Base-by-base conservation (phyloP, 2,329 filamentous ascomycete species). In the Sporothrix brunneoviolacea region DNA sequence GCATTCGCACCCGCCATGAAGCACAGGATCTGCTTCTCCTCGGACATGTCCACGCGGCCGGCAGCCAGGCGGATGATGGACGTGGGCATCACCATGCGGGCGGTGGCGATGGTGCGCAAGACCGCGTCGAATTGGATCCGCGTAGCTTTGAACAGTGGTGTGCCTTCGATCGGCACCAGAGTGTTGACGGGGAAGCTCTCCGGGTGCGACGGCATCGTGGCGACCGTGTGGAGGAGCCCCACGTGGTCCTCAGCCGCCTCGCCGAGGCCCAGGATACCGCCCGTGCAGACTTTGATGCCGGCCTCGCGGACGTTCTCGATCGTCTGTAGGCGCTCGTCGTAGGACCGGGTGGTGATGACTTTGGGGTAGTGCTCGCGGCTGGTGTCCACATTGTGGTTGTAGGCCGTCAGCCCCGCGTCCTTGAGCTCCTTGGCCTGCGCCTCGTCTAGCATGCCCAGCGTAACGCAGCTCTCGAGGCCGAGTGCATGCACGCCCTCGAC, bases 321-420 rank as follows among this genome's bases (percentile, higher is more conserved):
- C 0, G 90, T 95, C 63, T 83, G 75, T 37, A 95, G 73, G 2
- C 90, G 82, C 71, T 95, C 90, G 61, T 95, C 90, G 68, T 95
- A 95, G 8, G 80, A 83, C 33, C 90, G 76, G 0, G 90, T 95
- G 1, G 88, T 86, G 67, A 95, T 95, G 60, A 95, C 78, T 35
- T 76, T 83, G 0, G 90, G 88, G 63, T 95, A 95, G 67, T 89
- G 89, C 70, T 95, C 90, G 58, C 90, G 79, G 50, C 84, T 89
- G 1, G 90, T 95, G 69, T 95, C 90, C 57, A 95, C 77, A 64
- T 95, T 95, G 75, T 95, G 90, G 70, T 95, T 95, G 69, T 95
- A 95, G 0, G 90, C 90, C 15, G 90, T 95, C 60, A 95, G 69
- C 0, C 90, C 90, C 0, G 89, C 90, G 2, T 82, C 81, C 64